phyloP scores from a whole-genome alignment of 257 asterid species.

The Rehmannia glutinosa region DNA sequence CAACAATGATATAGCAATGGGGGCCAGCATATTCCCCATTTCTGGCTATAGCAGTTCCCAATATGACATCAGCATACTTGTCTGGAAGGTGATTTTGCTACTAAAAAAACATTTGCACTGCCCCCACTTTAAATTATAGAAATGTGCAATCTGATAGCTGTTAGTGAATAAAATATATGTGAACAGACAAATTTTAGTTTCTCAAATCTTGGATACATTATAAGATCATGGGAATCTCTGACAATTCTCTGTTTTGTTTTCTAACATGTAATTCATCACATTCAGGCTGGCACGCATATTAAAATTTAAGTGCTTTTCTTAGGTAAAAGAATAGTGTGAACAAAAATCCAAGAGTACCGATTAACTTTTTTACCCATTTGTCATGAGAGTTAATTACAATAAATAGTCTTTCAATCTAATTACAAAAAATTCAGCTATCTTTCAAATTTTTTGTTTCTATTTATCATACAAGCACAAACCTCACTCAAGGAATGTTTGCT shows the following conservation, averaged over 20 bases:
- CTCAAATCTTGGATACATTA: constrained; percentile 30
- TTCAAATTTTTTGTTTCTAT: no score
- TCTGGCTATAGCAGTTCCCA: constrained; percentile 54
- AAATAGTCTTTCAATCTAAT: no score
- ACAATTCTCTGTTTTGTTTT: constrained; percentile 31
- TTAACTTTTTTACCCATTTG: not conserved
- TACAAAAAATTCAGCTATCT: no score
- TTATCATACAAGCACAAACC: no score
- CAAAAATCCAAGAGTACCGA: not conserved
- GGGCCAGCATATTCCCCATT: constrained; percentile 79
- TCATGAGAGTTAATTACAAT: no score
- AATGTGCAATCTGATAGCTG: constrained; percentile 22
- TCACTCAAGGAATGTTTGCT: no score
- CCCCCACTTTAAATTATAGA: constrained; percentile 17
- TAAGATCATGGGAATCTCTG: constrained; percentile 47
- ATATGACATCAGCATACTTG: constrained; percentile 77
- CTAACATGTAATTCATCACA: constrained; percentile 19
- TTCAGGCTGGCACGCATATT: constrained; percentile 30
- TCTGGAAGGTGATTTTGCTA: constrained; percentile 71
- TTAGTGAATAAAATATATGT: constrained; percentile 26
- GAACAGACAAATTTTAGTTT: constrained; percentile 22
- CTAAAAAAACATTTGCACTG: constrained; percentile 2
- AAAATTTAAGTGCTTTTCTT: not conserved
- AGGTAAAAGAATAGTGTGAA: constrained; percentile 10
- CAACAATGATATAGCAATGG: constrained; percentile 67